Conservation (phyloP, 75 land plant genomes). For the Isoetes taiwanensis region DNA sequence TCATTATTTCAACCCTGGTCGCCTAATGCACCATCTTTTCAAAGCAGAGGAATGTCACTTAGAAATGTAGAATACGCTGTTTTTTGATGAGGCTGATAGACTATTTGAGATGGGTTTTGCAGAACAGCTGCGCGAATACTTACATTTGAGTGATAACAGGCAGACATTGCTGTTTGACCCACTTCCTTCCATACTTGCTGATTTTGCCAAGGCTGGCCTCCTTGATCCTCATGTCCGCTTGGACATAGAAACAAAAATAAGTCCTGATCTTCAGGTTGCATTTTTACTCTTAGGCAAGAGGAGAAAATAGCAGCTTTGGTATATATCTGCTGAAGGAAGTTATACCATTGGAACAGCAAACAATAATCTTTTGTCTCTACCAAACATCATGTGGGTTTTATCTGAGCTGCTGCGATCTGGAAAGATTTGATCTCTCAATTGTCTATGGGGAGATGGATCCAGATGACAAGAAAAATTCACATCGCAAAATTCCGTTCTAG, state of each 20-base stretch:
- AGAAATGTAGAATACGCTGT: conserved; percentile 87
- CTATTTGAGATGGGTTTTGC: conserved; percentile 99
- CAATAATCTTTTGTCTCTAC: conserved; percentile 87
- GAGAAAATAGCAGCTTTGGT: conserved; percentile 79
- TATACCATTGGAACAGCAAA: conserved; percentile 75
- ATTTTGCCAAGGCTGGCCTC: conserved; percentile 93
- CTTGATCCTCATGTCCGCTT: conserved; percentile 86
- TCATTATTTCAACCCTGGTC: conserved; percentile 95
- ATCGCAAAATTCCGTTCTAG: conserved; percentile 79
- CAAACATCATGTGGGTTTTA: conserved; percentile 95
- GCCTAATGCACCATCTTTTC: conserved; percentile 95
- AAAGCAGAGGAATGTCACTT: conserved; percentile 90
- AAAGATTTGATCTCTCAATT: conserved; percentile 76
- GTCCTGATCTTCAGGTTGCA: conserved; percentile 65
- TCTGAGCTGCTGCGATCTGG: conserved; percentile 45
- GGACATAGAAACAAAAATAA: conserved; percentile 81
- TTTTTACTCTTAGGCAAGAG: conserved; percentile 85
- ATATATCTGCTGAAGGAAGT: conserved; percentile 70
- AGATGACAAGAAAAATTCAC: conserved; percentile 92
- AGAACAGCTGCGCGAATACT: conserved; percentile 73
- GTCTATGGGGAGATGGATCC: conserved; percentile 98
- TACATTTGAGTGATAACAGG: conserved; percentile 71
- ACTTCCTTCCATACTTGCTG: conserved; percentile 82
- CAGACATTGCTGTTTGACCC: conserved; percentile 95
- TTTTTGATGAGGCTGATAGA: conserved; percentile 96